Evolutionary conservation across 1,284 basidiomycete genomes (phyloP).

Genomic region (Crepidotus sp.): DNA sequence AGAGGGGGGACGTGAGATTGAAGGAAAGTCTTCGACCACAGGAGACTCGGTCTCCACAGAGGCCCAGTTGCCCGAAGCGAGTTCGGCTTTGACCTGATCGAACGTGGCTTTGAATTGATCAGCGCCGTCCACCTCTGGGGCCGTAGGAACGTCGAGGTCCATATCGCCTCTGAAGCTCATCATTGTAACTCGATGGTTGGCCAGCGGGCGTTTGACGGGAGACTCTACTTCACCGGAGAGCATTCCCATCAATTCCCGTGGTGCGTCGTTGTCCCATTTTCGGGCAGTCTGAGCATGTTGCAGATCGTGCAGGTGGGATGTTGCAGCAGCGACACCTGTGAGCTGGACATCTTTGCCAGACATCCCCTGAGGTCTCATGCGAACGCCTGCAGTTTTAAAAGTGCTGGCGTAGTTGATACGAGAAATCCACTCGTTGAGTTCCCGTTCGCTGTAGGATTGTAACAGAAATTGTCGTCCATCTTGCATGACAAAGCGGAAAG

Average conservation of each 20-base stretch:
- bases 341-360: constrained; percentile 63
- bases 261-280: constrained; percentile 37
- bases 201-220: constrained; percentile 20
- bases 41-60: constrained; percentile 10
- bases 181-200: constrained; percentile 26
- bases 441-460: constrained; percentile 62
- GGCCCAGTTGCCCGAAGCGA: constrained; percentile 40
- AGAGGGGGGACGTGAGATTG: constrained; percentile 15
- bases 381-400: constrained; percentile 82
- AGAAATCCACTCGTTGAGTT: constrained; percentile 89
- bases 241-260: constrained; percentile 33
- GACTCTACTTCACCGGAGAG: constrained; percentile 25
- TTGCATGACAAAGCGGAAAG: constrained; percentile 73
- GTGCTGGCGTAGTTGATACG: constrained; percentile 91
- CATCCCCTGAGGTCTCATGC: constrained; percentile 71
- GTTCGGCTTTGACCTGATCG: constrained; percentile 76
- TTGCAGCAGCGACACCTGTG: constrained; percentile 76
- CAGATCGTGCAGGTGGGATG: constrained; percentile 66
- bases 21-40: constrained; percentile 9
- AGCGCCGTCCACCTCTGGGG: constrained; percentile 44
- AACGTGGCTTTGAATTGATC: constrained; percentile 74
- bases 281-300: constrained; percentile 33
- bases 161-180: constrained; percentile 25
- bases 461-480: constrained; percentile 78
- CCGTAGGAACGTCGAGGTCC: constrained; percentile 35